Evolutionary conservation across 257 asterid genomes (phyloP).

Genomic region (Petunia axillaris): DNA sequence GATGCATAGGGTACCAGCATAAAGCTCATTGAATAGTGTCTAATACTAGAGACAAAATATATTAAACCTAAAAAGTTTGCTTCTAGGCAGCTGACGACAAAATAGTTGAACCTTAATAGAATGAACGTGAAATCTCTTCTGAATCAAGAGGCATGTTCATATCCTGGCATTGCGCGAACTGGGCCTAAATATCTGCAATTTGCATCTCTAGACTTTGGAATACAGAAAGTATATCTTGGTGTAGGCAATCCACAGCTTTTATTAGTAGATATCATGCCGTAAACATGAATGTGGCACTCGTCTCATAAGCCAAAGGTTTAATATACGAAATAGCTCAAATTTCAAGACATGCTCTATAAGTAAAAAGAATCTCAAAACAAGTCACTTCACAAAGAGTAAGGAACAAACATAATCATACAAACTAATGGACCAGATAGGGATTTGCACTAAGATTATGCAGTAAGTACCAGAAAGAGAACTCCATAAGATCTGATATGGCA

Average conservation of each 20-base stretch:
- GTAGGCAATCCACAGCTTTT: background rate
- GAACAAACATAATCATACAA: constrained; percentile 11
- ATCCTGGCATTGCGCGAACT: background rate
- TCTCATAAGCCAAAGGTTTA: no score
- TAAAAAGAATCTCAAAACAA: background rate
- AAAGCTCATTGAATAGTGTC: background rate
- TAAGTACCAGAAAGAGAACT: constrained; percentile 61
- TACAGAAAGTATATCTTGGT: constrained; percentile 6
- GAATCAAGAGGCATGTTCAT: constrained; percentile 7
- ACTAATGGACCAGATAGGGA: background rate
- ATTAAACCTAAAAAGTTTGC: background rate
- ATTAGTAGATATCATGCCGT: background rate
- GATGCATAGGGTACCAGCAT: constrained; percentile 8
- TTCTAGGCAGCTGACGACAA: background rate
- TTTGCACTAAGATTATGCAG: constrained; percentile 11
- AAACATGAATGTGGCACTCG: background rate
- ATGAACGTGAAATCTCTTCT: background rate
- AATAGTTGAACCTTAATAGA: background rate
- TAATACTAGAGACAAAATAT: constrained; percentile 5
- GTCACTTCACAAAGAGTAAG: constrained; percentile 1
- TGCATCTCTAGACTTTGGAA: background rate
- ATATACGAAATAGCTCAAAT: background rate
- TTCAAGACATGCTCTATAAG: background rate
- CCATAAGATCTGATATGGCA: constrained; percentile 69
- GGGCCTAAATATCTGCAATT: background rate